Evolutionary conservation across 345 rosid genomes (phyloP).

Genomic region (Ceriops zippeliana): DNA sequence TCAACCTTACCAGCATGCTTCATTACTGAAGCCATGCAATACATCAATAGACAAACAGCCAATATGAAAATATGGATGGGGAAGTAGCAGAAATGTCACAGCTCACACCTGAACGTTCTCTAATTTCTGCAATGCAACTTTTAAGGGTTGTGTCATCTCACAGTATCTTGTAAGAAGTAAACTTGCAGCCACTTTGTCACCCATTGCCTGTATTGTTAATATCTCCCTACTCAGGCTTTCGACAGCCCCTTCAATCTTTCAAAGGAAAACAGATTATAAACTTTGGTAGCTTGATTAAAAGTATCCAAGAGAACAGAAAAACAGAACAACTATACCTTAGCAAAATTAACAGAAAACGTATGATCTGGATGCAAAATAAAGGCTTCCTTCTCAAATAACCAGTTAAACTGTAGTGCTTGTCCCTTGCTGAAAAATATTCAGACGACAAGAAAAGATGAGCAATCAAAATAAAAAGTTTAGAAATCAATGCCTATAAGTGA

Average conservation of each 20-base stretch:
- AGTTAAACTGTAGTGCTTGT: constrained; percentile 90
- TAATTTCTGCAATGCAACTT: constrained; percentile 55
- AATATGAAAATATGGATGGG: background rate
- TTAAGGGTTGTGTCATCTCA: constrained; percentile 57
- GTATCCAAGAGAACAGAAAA: constrained; percentile 2
- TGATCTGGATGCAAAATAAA: constrained; percentile 56
- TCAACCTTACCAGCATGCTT: background rate
- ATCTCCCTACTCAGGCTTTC: constrained; percentile 80
- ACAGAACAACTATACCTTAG: constrained; percentile 48
- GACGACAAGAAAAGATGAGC: constrained; percentile 17
- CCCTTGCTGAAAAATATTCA: constrained; percentile 56
- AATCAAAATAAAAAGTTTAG: background rate
- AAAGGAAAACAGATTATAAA: constrained; percentile 15
- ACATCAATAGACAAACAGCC: background rate
- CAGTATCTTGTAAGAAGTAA: constrained; percentile 61
- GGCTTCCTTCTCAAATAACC: constrained; percentile 82
- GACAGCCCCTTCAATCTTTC: constrained; percentile 68
- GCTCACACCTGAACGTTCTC: constrained; percentile 55
- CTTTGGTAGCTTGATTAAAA: background rate
- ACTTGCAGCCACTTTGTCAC: constrained; percentile 72
- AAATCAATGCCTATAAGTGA: too few species aligned
- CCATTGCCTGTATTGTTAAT: constrained; percentile 80
- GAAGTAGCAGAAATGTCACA: background rate
- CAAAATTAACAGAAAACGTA: constrained; percentile 72
- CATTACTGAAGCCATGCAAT: background rate